Base-by-base conservation (phyloP, 768 basidiomycete species). In the Clitopilus passeckerianus region DNA sequence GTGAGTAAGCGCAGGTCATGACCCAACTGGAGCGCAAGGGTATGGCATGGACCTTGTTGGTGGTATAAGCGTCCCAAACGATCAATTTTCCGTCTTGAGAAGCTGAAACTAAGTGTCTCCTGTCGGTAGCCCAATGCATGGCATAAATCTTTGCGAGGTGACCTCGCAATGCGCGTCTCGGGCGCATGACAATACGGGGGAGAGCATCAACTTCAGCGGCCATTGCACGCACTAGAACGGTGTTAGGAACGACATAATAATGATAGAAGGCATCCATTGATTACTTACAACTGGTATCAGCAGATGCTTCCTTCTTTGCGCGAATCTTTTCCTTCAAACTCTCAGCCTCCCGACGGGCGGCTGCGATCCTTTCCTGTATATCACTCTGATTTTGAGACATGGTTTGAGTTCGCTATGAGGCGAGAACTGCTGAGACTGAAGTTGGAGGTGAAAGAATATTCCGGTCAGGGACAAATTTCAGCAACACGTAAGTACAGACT, bases 31-130 rank as follows among this genome's bases (percentile, higher is more conserved):
- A 97, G 56, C 96, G 89, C 53, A 99, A 80, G 55, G 96, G 96
- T 72, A 99, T 99, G 66, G 96, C 96, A 70, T 99, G 97, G 61
- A 99, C 96, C 80, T 99, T 99, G 84, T 99, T 99, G 60, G 95
- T 97, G n/a, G 96, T 98, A 76, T 98, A 98, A 55, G 96, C 96
- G 74, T 99, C 96, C 96, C 96, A 99, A 57, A 99, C 96, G 71
- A 99, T 98, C 60, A 99, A 85, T 75, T 99, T 99, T 57, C 96
- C 96, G 71, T 99, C 96, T 72, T 99, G 96, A 1, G 96, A 98
- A n/a, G 96, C 96, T 15, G 97, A 98, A 34, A 99, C 96, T 61
- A 99, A 86, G 79, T 99, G 96, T 67, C 97, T 84, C 69, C 94
- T 86, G 80, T 99, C 96, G 56, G 91, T 87, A 34, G 96, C 91